A percentile compares a stretch with the other conserved stretches of the same genome.
phyloP scores from a whole-genome alignment of 2,329 filamentous ascomycete genomes.

The Colletotrichum echinochloae region DNA sequence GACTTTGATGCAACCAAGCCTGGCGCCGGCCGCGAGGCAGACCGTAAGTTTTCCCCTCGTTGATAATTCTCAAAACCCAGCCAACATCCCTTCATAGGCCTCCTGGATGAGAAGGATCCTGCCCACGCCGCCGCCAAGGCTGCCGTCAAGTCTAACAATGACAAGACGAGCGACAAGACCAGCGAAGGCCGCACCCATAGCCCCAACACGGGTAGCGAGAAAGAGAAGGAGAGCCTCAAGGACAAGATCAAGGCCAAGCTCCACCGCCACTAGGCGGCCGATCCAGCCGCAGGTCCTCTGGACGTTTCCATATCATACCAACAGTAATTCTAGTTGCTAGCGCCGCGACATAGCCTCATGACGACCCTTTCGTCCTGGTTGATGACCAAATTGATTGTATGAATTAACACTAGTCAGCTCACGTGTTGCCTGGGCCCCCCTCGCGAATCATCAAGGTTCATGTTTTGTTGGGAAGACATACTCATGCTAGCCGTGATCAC shows the following conservation, averaged over 20 bases:
- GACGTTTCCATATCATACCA: constrained; percentile 8
- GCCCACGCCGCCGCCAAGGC: constrained; percentile 31
- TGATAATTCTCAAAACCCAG: constrained; percentile 31
- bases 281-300: no score
- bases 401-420: background rate
- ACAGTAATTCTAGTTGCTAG: background rate
- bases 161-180: constrained; percentile 40
- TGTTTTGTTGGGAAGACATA: background rate
- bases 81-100: constrained; percentile 52
- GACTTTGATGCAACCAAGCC: constrained; percentile 74
- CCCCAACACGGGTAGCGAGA: constrained; percentile 40
- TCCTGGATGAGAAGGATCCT: constrained; percentile 63
- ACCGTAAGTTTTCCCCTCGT: constrained; percentile 60
- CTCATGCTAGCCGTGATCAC: no score
- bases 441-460: rapidly evolving
- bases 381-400: background rate
- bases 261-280: constrained; percentile 58
- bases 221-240: constrained; percentile 65
- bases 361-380: background rate
- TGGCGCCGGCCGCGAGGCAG: constrained; percentile 75
- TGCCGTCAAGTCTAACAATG: constrained; percentile 41
- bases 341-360: background rate
- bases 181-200: constrained; percentile 29
- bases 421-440: rapidly evolving
- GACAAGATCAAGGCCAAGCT: constrained; percentile 79